A percentile compares a stretch with the other conserved stretches of the same genome.
Evolutionary conservation across 768 basidiomycete genomes (phyloP).

Genomic region (Hebeloma cylindrosporum): DNA sequence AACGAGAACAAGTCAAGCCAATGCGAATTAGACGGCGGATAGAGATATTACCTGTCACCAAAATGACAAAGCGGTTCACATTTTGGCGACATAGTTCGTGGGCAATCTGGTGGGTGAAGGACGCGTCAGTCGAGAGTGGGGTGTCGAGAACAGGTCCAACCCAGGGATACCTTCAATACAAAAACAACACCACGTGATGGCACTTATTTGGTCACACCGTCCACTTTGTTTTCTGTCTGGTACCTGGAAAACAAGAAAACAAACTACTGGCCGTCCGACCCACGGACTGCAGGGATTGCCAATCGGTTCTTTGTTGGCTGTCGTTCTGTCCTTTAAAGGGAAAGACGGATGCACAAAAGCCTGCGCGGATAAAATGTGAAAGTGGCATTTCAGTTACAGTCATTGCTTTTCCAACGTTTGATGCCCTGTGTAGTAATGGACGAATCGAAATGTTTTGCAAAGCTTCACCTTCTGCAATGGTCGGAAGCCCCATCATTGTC

Average conservation of each 20-base stretch:
- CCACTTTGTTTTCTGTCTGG: too few species aligned
- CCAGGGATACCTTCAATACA: conserved; percentile 4
- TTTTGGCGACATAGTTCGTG: conserved; percentile 40
- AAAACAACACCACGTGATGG: conserved; percentile 10
- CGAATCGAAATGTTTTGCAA: conserved; percentile 27
- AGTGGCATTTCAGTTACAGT: too few species aligned
- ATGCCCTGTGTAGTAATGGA: conserved; percentile 17
- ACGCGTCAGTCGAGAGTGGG: conserved; percentile 16
- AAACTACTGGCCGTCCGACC: too few species aligned
- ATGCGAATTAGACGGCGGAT: conserved; percentile 8
- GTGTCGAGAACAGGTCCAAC: neutral
- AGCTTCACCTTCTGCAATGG: conserved; percentile 19
- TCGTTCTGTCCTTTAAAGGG: too few species aligned
- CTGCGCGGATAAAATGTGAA: too few species aligned
- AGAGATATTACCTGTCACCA: conserved; percentile 59
- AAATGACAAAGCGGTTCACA: conserved; percentile 83
- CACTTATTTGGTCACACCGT: conserved; percentile 10
- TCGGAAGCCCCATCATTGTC: too few species aligned
- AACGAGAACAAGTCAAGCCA: conserved; percentile 14
- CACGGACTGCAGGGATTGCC: too few species aligned
- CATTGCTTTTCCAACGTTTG: too few species aligned
- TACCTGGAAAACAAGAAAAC: too few species aligned
- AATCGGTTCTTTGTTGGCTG: too few species aligned
- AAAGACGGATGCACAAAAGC: too few species aligned
- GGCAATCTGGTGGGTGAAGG: conserved; percentile 13